phyloP scores from a whole-genome alignment of 805 yeast species.

The Metschnikowia orientalis region DNA sequence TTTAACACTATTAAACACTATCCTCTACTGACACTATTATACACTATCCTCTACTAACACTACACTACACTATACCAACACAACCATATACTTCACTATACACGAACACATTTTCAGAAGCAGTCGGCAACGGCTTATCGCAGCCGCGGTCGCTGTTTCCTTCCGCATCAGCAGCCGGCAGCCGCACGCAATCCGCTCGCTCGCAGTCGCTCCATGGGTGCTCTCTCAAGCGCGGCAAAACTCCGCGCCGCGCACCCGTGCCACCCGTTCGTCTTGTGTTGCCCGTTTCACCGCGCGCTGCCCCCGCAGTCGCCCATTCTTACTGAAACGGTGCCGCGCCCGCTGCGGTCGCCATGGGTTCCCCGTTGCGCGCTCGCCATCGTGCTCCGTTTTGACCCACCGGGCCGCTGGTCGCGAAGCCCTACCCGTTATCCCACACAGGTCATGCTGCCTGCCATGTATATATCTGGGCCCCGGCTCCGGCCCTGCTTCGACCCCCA shows the following conservation, averaged over 20 bases:
- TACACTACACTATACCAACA: too few species aligned
- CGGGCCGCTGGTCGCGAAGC: slow-evolving; percentile 11
- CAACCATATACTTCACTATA: too few species aligned
- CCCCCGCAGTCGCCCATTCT: slow-evolving; percentile 5
- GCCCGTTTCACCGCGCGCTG: not conserved
- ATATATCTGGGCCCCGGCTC: slow-evolving; percentile 1
- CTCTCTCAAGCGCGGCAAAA: too few species aligned
- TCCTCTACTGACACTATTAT: too few species aligned
- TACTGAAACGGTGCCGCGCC: slow-evolving; percentile 1
- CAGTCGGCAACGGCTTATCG: too few species aligned
- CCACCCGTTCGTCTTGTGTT: not conserved
- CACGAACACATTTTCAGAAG: too few species aligned
- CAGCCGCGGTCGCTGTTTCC: too few species aligned
- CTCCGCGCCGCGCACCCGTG: slow-evolving; percentile 1
- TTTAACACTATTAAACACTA: too few species aligned
- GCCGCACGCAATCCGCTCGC: too few species aligned
- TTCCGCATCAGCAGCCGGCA: too few species aligned
- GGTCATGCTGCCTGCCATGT: too few species aligned
- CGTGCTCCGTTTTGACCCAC: slow-evolving; percentile 8
- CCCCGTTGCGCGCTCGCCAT: slow-evolving; percentile 11
- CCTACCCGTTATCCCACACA: slow-evolving; percentile 6
- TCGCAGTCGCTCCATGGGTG: slow-evolving; percentile 1
- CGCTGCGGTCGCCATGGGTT: slow-evolving; percentile 6
- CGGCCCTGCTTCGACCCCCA: slow-evolving; percentile 4
- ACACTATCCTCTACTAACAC: too few species aligned